Percentiles rank a stretch among this genome's conserved stretches.
Evolutionary conservation across 2,329 filamentous ascomycete genomes (phyloP).

Genomic region (Mariannaea elegans): DNA sequence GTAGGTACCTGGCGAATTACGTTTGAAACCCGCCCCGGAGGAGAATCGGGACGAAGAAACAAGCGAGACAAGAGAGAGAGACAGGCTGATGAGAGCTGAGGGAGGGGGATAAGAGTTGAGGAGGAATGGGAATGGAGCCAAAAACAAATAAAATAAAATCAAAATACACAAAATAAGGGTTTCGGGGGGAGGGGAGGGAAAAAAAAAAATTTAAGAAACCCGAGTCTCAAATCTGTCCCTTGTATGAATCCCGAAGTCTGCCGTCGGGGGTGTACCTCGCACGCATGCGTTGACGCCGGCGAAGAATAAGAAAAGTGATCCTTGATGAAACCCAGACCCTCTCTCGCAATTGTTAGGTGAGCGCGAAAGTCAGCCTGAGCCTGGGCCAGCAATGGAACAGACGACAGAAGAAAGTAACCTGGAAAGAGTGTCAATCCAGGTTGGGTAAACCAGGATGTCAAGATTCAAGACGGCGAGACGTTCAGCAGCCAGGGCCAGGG

Average conservation of each 20-base stretch:
- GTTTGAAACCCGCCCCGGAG: too few relatives aligned
- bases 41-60: conserved; percentile 3
- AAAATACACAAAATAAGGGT: too few relatives aligned
- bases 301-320: too few relatives aligned
- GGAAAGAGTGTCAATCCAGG: too few relatives aligned
- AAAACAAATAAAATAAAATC: not conserved
- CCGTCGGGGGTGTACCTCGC: too few relatives aligned
- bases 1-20: too few relatives aligned
- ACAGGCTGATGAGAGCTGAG: conserved; percentile 7
- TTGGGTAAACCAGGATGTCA: not conserved
- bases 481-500: conserved; percentile 8
- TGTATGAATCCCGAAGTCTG: too few relatives aligned
- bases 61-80: conserved; percentile 2
- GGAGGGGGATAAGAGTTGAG: conserved; percentile 12
- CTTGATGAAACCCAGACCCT: too few relatives aligned
- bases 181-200: too few relatives aligned
- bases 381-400: conserved; percentile 3
- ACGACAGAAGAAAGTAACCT: not conserved
- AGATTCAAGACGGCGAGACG: conserved; percentile 8
- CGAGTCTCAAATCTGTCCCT: too few relatives aligned
- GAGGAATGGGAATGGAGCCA: conserved; percentile 4
- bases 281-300: too few relatives aligned
- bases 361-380: conserved; percentile 24
- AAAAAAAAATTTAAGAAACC: too few relatives aligned
- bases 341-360: not conserved